Base-by-base conservation (phyloP, 2,329 filamentous ascomycete genomes). In the Neoarthrinium moseri region DNA sequence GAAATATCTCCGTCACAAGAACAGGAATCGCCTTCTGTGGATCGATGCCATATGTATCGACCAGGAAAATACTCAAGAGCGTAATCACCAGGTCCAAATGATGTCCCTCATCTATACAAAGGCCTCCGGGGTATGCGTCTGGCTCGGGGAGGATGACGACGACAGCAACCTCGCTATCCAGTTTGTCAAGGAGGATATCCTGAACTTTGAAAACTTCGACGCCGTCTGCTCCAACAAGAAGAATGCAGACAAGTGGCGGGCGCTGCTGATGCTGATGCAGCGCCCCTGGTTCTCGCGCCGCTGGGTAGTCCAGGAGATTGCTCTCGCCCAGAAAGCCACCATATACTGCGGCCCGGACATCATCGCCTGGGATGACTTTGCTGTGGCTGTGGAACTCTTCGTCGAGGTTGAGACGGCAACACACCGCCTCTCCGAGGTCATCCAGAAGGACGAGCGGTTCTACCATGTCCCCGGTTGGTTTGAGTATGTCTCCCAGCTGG, bases 271-370 rank as follows among this genome's bases (percentile, higher is more conserved):
- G 6, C 48, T 72, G 3, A 70, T 73, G 56, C 55, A 65, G 39
- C 53, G 68, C 7, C 53, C 56, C 3, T 73, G 69, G 61, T 70
- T 70, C 47, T 65, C 60, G 34, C 55, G 68, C 4, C 61, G 68
- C 0, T 72, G 69, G 70, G 64, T 73, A 2, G 61, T 73, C 0
- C 69, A 73, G 50, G 70, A 72, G 50, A 62, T 73, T 12, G 61
- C 64, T 1, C 56, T 68, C 21, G 67, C 69, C 0, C 51, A 49
- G 22, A 49, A 52, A 4, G 64, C 63, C 5, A 56, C 49, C 4
- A 55, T 74, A 0, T 63, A 66, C 36, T 72, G 69, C 49, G 70
- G 70, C 2, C 29, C 47, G 1, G 57, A 68, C 4, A 42, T 42
- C 2, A 63, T 72, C 5, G 36, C 53, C 1, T 72, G 69, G 69